Percentiles rank a stretch among this genome's conserved stretches.
Conservation (phyloP, 1,139 yeast genomes). For the Petasospora fabianii region DNA sequence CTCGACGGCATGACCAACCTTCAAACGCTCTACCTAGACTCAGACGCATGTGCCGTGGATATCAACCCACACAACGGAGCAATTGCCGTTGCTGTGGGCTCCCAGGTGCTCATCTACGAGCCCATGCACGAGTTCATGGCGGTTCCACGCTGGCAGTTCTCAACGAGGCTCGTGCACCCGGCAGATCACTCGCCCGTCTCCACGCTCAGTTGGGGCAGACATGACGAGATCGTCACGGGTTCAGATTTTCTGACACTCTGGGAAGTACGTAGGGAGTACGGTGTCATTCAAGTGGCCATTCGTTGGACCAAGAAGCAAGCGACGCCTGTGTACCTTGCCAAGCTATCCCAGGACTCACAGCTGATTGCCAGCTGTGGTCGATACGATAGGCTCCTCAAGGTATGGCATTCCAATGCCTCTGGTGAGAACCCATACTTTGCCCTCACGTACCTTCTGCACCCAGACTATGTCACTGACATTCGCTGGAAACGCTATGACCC, state of each 20-base stretch:
- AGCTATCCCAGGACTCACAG: constrained; percentile 61
- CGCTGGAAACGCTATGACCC: constrained; percentile 46
- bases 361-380: constrained; percentile 61
- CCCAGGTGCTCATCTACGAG: constrained; percentile 32
- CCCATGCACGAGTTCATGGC: constrained; percentile 39
- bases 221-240: constrained; percentile 61
- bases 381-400: constrained; percentile 64
- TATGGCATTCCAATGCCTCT: constrained; percentile 76
- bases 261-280: constrained; percentile 46
- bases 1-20: constrained; percentile 47
- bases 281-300: constrained; percentile 34
- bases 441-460: constrained; percentile 64
- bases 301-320: constrained; percentile 59
- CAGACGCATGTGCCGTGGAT: constrained; percentile 65
- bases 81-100: constrained; percentile 38
- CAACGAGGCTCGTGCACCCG: constrained; percentile 32
- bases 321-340: constrained; percentile 49
- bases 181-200: constrained; percentile 40
- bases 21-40: constrained; percentile 72
- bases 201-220: constrained; percentile 66
- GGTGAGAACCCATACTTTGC: constrained; percentile 73
- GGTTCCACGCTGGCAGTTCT: constrained; percentile 45
- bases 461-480: constrained; percentile 49
- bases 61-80: constrained; percentile 56
- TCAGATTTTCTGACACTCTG: constrained; percentile 53